Conservation (phyloP, 192 early-diverging fungal species). For the Umbelopsis isabellina region DNA sequence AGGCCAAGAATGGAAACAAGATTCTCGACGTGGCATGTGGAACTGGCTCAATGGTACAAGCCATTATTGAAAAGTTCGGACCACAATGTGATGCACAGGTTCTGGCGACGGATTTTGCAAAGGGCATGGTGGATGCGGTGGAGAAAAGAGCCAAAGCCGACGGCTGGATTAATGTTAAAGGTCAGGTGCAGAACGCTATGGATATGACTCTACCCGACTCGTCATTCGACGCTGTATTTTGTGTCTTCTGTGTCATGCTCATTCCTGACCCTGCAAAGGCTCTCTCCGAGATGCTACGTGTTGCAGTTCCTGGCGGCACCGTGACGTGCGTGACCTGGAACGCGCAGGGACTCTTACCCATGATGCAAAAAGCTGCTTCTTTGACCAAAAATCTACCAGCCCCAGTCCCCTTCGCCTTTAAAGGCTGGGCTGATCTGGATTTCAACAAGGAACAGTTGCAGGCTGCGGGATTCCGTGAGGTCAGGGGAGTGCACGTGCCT, state of each 20-base stretch:
- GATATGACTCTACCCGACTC: neutral
- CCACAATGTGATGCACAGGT: neutral
- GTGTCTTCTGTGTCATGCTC: neutral
- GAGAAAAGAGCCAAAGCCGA: neutral
- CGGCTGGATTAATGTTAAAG: neutral
- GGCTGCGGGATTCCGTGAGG: neutral
- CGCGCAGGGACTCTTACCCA: neutral
- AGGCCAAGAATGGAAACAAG: neutral
- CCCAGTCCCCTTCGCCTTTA: neutral
- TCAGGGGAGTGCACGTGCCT: neutral
- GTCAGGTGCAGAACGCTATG: neutral
- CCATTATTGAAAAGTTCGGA: neutral
- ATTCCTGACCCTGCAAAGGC: neutral
- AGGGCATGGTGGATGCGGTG: neutral
- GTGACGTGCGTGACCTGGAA: neutral
- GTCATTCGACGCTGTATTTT: neutral
- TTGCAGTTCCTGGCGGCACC: neutral
- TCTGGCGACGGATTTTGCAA: neutral
- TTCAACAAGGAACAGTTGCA: neutral
- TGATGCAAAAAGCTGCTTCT: neutral
- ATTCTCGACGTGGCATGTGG: conserved; percentile 9
- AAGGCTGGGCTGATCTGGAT: neutral
- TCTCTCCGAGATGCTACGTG: neutral
- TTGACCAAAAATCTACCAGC: neutral
- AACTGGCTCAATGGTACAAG: neutral